Conservation (phyloP, 129 eudicot species). For the Ambrosia artemisiifolia region DNA sequence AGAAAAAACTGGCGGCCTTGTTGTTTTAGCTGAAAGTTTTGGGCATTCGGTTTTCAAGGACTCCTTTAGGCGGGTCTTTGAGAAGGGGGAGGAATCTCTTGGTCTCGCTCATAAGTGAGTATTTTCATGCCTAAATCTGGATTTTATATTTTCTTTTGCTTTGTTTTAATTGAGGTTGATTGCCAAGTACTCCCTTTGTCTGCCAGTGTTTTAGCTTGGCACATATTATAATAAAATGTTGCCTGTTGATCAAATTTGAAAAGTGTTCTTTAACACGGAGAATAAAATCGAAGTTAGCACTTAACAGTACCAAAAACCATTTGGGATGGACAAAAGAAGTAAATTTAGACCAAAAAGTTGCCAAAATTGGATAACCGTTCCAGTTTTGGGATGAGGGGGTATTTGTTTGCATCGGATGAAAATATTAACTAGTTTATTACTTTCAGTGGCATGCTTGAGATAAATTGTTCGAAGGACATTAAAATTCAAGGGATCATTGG, state of each 20-base stretch:
- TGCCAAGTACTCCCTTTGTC: background rate
- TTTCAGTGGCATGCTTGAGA: slow-evolving; percentile 88
- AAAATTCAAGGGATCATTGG: slow-evolving; percentile 91
- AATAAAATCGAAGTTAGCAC: background rate
- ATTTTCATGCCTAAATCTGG: slow-evolving; percentile 1
- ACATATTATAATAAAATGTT: too few species aligned
- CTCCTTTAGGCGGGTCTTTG: slow-evolving; percentile 86
- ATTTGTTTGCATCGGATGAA: background rate
- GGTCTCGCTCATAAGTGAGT: slow-evolving; percentile 94
- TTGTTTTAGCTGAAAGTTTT: slow-evolving; percentile 89
- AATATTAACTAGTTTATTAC: slow-evolving; percentile 18
- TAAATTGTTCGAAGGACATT: slow-evolving; percentile 89
- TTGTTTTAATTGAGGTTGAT: slow-evolving; percentile 1
- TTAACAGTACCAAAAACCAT: background rate
- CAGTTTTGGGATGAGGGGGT: background rate
- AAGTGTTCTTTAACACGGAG: too few species aligned
- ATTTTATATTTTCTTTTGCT: slow-evolving; percentile 6
- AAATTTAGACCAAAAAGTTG: background rate
- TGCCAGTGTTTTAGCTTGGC: background rate
- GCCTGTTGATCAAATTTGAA: too few species aligned
- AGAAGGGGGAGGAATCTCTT: slow-evolving; percentile 83
- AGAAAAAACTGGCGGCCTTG: slow-evolving; percentile 95
- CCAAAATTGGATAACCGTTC: background rate
- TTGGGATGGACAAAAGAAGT: background rate
- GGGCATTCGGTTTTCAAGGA: slow-evolving; percentile 98